These are phyloP conservation scores for Tuber brumale DNA, from an alignment of 495 filamentous ascomycete genomes.

Conservation along the genomic window DNA sequence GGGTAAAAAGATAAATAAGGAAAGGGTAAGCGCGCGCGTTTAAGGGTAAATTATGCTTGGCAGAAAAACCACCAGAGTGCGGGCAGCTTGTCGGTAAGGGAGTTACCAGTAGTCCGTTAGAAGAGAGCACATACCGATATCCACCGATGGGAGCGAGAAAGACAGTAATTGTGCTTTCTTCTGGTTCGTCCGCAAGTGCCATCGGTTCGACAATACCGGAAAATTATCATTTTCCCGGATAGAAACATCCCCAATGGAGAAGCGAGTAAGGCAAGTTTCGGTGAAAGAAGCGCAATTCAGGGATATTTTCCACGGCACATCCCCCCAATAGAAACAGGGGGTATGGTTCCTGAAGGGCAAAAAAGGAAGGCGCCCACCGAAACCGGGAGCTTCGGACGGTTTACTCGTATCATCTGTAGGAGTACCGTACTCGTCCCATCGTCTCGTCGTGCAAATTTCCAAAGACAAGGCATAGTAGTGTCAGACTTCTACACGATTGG, in stretches of 20 bases:
- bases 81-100: neutral
- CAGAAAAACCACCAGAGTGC: neutral
- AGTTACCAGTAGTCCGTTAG: neutral
- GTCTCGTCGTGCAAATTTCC: neutral
- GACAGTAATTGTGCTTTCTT: neutral
- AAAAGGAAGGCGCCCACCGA: neutral
- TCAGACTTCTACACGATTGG: neutral
- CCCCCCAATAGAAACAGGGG: neutral
- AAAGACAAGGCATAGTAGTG: neutral
- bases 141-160: neutral
- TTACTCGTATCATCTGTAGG: neutral
- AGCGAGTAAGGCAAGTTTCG: neutral
- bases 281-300: neutral
- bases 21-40: conserved; percentile 3
- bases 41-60: neutral
- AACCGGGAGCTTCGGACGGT: neutral
- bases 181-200: neutral
- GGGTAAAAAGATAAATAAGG: neutral
- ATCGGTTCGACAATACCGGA: neutral
- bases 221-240: neutral
- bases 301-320: neutral
- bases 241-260: neutral
- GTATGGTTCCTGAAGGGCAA: neutral
- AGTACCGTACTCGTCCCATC: neutral
- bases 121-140: neutral